phyloP scores from a whole-genome alignment of 306 rosid genomes.

The Gastrolobium villosum region DNA sequence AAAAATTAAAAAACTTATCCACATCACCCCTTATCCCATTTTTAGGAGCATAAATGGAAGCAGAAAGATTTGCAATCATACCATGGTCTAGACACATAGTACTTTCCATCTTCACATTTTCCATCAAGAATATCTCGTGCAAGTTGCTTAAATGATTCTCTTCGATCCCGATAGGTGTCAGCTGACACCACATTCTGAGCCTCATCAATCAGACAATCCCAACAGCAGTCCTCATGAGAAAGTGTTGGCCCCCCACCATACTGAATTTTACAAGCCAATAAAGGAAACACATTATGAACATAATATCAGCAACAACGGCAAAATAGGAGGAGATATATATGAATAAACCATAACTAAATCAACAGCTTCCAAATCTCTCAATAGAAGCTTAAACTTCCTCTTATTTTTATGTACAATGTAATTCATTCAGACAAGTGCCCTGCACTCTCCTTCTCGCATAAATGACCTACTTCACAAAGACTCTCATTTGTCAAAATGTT shows the following conservation, averaged over 20 bases:
- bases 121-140: slow-evolving; percentile 80
- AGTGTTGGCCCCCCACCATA: slow-evolving; percentile 77
- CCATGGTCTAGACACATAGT: slow-evolving; percentile 84
- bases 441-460: slow-evolving; percentile 23
- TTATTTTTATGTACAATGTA: background rate
- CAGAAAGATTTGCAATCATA: slow-evolving; percentile 54
- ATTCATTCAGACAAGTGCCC: slow-evolving; percentile 15
- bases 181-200: slow-evolving; percentile 78
- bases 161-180: slow-evolving; percentile 80
- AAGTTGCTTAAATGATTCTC: slow-evolving; percentile 80
- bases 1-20: background rate
- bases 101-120: slow-evolving; percentile 65
- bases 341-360: slow-evolving; percentile 28
- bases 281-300: slow-evolving; percentile 40
- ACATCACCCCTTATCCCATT: background rate
- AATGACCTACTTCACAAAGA: background rate
- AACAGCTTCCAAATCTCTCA: slow-evolving; percentile 31
- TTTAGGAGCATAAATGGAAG: slow-evolving; percentile 30
- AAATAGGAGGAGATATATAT: background rate
- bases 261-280: slow-evolving; percentile 61
- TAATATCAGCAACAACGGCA: slow-evolving; percentile 29
- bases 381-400: slow-evolving; percentile 23
- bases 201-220: slow-evolving; percentile 74
- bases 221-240: slow-evolving; percentile 67
- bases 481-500: slow-evolving; percentile 10